Evolutionary conservation across 768 basidiomycete species (phyloP), one percentile per base, ranked within the genome.

Genomic region (Suillus placidus): DNA sequence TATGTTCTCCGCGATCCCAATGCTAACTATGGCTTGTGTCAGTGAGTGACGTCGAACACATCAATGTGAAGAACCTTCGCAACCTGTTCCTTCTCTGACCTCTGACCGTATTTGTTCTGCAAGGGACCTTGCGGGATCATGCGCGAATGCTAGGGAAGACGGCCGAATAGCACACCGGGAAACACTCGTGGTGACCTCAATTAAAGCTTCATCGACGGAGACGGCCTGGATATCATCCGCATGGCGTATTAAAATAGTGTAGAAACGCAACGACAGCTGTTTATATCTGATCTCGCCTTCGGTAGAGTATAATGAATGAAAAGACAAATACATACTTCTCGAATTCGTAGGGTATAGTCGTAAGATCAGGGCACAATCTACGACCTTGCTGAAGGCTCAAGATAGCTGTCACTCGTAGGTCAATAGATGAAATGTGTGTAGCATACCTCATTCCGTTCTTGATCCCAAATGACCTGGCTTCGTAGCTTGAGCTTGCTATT

Each of bases 201-300:
- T 88, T 30, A 98, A 83, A 0, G 95, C 97, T 74, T 99, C 97
- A 67, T 99, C 97, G 6, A 99, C 93, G 2, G 95, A 97, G 18
- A 98, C 96, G 2, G 96, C 95, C 78, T 98, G 90, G 3, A 99
- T 81, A 69, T 95, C 94, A 71, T 97, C 94, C 30, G 94, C 93
- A 72, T 92, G 88, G 0, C 85, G 80, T 88, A 98, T 93, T 38
- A 99, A 83, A 62, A 97, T 91, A 6, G 92, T 94, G 77, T 99
- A 99, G 75, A 99, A 98, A 43, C 89, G 84, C 60, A 95, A 77
- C 0, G 97, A 95, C 62, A 90, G 81, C 63, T 90, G 80, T 72
- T 92, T 95, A 79, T 95, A 97, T 71, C 93, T 95, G 71, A 20
- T n/a, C 6, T 32, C 30, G 7, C 32, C 6, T 20, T 58, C 6